Evolutionary conservation across 306 rosid genomes (phyloP).

Genomic region (Castanea crenata): DNA sequence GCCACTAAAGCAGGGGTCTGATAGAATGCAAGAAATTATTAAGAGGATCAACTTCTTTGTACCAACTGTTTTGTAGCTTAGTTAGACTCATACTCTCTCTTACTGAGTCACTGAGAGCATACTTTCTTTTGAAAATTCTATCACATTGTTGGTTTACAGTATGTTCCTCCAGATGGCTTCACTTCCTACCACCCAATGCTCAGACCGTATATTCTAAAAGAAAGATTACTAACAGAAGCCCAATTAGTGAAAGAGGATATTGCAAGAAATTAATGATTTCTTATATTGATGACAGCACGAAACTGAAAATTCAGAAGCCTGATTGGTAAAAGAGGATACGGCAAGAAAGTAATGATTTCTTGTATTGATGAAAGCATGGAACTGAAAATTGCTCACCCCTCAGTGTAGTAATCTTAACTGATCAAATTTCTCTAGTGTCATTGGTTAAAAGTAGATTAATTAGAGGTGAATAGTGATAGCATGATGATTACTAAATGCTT

Average conservation of each 20-base stretch:
- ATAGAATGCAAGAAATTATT: neutral
- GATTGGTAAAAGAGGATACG: neutral
- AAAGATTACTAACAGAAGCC: neutral
- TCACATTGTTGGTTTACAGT: neutral
- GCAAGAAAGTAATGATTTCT: neutral
- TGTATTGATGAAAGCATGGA: neutral
- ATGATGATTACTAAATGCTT: neutral
- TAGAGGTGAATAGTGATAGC: too few species aligned
- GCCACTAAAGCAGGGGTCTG: neutral
- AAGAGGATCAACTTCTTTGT: neutral
- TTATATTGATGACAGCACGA: neutral
- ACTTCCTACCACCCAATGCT: too few species aligned
- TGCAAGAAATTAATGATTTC: neutral
- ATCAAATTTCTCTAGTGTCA: neutral
- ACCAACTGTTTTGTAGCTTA: neutral
- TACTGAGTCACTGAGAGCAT: neutral
- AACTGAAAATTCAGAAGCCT: neutral
- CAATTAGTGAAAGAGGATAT: neutral
- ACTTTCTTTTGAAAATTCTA: neutral
- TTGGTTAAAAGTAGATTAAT: neutral
- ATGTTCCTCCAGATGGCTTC: too few species aligned
- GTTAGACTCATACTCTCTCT: neutral
- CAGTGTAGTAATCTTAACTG: neutral
- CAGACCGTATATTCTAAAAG: neutral
- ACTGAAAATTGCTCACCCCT: neutral